Conservation (phyloP, 139 green algal species). For the Micromonas pusilla region DNA sequence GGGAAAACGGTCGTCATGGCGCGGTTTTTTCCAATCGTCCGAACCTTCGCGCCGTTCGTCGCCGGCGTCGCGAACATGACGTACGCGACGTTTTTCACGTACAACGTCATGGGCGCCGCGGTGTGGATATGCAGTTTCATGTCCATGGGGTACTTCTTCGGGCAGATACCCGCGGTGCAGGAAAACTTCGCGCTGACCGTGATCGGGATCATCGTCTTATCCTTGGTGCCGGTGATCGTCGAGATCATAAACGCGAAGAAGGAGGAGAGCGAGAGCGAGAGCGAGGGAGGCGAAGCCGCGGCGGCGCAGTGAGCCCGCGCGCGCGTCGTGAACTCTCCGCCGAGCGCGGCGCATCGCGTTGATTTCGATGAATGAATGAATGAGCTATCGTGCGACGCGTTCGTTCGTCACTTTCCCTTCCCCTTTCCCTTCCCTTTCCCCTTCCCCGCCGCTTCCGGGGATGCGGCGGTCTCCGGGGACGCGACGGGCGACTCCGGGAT, state of each 20-base stretch:
- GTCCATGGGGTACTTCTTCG: conserved; percentile 71
- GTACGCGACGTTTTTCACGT: conserved; percentile 59
- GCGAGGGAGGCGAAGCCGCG: conserved; percentile 7
- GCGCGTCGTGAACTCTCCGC: too few species aligned
- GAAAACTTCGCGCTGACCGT: conserved; percentile 86
- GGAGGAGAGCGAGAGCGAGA: conserved; percentile 27
- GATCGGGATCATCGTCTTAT: conserved; percentile 74
- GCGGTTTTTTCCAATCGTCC: conserved; percentile 85
- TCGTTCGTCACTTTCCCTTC: too few species aligned
- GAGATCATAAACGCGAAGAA: conserved; percentile 52
- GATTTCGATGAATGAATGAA: too few species aligned
- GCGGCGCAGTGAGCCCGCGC: too few species aligned
- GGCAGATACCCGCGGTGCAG: conserved; percentile 80
- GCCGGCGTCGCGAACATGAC: conserved; percentile 76
- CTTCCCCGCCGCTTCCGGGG: too few species aligned
- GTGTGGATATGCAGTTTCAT: conserved; percentile 66
- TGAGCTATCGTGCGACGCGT: too few species aligned
- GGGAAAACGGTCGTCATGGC: conserved; percentile 66
- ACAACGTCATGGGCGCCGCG: conserved; percentile 76
- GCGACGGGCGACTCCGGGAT: too few species aligned
- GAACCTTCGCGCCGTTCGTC: conserved; percentile 89
- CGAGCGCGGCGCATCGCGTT: too few species aligned
- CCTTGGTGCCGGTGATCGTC: conserved; percentile 61
- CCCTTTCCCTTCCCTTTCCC: too few species aligned
- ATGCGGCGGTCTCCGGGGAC: too few species aligned